Evolutionary conservation across 1,284 basidiomycete species (phyloP).

Genomic region (Sporisorium graminicola): DNA sequence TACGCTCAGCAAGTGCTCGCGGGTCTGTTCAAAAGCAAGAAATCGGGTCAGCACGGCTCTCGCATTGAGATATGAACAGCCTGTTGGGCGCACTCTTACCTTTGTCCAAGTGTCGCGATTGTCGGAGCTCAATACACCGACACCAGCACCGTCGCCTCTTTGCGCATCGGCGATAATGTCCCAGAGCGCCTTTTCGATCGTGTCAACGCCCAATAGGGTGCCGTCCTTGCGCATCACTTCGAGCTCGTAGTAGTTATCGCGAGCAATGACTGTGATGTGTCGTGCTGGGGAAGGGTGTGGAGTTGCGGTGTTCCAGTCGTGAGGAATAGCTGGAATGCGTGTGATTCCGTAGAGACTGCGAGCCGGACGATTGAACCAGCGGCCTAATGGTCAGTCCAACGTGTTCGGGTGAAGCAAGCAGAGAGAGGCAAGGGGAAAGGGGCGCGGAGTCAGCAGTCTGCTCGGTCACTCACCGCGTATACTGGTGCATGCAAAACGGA

Average conservation of each 20-base stretch:
- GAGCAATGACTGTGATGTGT: conserved; percentile 80
- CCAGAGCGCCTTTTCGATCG: conserved; percentile 79
- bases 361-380: conserved; percentile 74
- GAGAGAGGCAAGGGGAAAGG: conserved; percentile 22
- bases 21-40: conserved; percentile 73
- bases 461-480: conserved; percentile 71
- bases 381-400: conserved; percentile 42
- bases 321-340: conserved; percentile 70
- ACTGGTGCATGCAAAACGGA: conserved; percentile 75
- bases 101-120: conserved; percentile 85
- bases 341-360: conserved; percentile 72
- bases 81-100: conserved; percentile 72
- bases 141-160: conserved; percentile 72
- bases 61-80: not conserved
- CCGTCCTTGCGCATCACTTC: conserved; percentile 73
- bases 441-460: conserved; percentile 34
- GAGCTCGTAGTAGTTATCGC: conserved; percentile 86
- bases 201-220: conserved; percentile 72
- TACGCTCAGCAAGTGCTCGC: conserved; percentile 78
- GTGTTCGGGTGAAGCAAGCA: conserved; percentile 13
- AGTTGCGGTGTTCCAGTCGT: conserved; percentile 70
- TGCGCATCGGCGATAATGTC: conserved; percentile 80
- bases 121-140: conserved; percentile 84
- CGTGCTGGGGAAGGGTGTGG: conserved; percentile 73
- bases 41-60: not conserved